Percentiles rank a stretch among this genome's conserved stretches.
These are phyloP conservation scores for Entomortierella lignicola DNA, from an alignment of 192 early-diverging fungal genomes.

Conservation along the genomic window DNA sequence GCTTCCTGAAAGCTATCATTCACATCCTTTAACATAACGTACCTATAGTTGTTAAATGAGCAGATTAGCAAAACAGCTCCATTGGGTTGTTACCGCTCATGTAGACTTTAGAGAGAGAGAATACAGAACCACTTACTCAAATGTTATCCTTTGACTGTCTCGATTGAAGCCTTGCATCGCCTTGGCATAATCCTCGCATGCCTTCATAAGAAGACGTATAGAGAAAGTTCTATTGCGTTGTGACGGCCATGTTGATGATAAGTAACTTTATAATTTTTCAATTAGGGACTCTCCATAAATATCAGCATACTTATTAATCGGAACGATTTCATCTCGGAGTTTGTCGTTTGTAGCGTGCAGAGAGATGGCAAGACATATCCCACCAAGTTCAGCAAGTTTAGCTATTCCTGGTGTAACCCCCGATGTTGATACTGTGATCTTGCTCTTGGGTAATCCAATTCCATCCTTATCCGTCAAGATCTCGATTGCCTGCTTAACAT, in stretches of 20 bases:
- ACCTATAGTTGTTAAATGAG: slow-evolving; percentile 43
- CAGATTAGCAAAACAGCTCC: no score
- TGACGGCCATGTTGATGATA: no score
- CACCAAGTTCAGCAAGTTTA: slow-evolving; percentile 76
- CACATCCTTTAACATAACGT: slow-evolving; percentile 89
- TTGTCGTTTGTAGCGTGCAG: slow-evolving; percentile 86
- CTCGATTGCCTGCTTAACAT: slow-evolving; percentile 68
- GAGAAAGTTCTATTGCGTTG: slow-evolving; percentile 69
- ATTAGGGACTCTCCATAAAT: neutral
- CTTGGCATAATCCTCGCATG: slow-evolving; percentile 72
- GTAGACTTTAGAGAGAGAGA: neutral
- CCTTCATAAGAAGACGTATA: slow-evolving; percentile 73
- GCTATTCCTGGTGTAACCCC: slow-evolving; percentile 87
- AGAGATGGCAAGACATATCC: slow-evolving; percentile 81
- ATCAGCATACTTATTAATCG: slow-evolving; percentile 66
- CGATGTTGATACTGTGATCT: slow-evolving; percentile 86
- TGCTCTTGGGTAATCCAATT: slow-evolving; percentile 73
- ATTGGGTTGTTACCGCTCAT: neutral
- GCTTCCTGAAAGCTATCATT: slow-evolving; percentile 83
- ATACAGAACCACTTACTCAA: slow-evolving; percentile 70
- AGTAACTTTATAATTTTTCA: no score
- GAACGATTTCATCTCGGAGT: slow-evolving; percentile 82
- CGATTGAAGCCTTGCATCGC: slow-evolving; percentile 64
- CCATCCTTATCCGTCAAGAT: slow-evolving; percentile 70
- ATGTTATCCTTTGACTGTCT: slow-evolving; percentile 76